Conservation (phyloP, 2,329 filamentous ascomycete species). For the Laburnicola sp. region DNA sequence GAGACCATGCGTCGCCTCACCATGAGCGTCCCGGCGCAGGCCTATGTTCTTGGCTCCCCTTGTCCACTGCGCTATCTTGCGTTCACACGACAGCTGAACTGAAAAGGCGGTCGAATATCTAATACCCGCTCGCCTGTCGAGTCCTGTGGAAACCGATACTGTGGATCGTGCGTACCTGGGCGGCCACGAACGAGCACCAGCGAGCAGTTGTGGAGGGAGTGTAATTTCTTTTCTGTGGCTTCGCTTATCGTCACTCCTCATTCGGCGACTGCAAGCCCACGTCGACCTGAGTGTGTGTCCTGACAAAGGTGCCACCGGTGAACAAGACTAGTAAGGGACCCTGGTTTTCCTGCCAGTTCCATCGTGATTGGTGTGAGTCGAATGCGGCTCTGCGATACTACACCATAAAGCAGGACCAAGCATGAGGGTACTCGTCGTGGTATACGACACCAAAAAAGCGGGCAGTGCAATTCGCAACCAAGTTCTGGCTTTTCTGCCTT, state of each 20-base stretch:
- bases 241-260: constrained; percentile 26
- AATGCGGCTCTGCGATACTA: constrained; percentile 43
- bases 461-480: constrained; percentile 35
- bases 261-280: constrained; percentile 32
- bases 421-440: constrained; percentile 24
- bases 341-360: constrained; percentile 11
- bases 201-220: constrained; percentile 23
- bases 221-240: constrained; percentile 34
- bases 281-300: constrained; percentile 29
- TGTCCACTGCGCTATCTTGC: constrained; percentile 18
- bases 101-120: constrained; percentile 20
- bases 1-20: constrained; percentile 19
- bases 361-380: background rate
- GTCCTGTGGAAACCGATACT: constrained; percentile 16
- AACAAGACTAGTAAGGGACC: constrained; percentile 25
- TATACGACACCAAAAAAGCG: constrained; percentile 24
- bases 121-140: constrained; percentile 11
- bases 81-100: constrained; percentile 30
- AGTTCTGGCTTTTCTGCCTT: constrained; percentile 30
- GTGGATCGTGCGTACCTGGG: constrained; percentile 20
- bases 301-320: constrained; percentile 34
- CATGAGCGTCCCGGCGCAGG: constrained; percentile 8
- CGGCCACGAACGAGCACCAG: constrained; percentile 17
- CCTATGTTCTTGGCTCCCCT: constrained; percentile 13
- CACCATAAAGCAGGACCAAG: constrained; percentile 37